Evolutionary conservation across 495 filamentous ascomycete species (phyloP).

Genomic region (Darksidea phi): DNA sequence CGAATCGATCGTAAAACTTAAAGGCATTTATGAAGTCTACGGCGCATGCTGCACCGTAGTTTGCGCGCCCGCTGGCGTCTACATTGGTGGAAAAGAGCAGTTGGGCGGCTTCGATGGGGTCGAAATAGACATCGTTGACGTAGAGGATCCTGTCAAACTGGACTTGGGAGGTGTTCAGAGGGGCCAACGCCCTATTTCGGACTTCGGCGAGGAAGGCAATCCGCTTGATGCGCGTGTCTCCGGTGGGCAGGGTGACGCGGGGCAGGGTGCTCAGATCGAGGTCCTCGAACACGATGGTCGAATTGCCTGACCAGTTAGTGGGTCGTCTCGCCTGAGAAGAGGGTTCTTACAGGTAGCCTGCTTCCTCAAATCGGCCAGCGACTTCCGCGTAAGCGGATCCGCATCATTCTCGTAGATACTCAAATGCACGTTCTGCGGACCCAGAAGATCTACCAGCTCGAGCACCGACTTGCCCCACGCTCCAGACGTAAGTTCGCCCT

Average conservation of each 20-base stretch:
- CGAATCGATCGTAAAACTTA: slow-evolving; percentile 76
- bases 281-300: slow-evolving; percentile 53
- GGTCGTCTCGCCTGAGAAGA: background rate
- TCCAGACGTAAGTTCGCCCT: slow-evolving; percentile 56
- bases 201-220: slow-evolving; percentile 73
- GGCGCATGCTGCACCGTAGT: slow-evolving; percentile 72
- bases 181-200: slow-evolving; percentile 68
- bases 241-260: slow-evolving; percentile 60
- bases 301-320: slow-evolving; percentile 46
- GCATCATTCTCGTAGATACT: slow-evolving; percentile 71
- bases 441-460: slow-evolving; percentile 59
- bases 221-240: slow-evolving; percentile 61
- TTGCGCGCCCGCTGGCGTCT: slow-evolving; percentile 52
- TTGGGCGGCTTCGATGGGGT: slow-evolving; percentile 65
- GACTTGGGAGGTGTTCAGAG: slow-evolving; percentile 48
- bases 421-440: slow-evolving; percentile 54
- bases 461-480: slow-evolving; percentile 64
- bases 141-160: slow-evolving; percentile 68
- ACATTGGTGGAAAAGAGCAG: slow-evolving; percentile 72
- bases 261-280: slow-evolving; percentile 53
- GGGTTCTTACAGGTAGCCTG: slow-evolving; percentile 45
- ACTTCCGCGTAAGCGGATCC: slow-evolving; percentile 46
- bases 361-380: slow-evolving; percentile 45
- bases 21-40: slow-evolving; percentile 71
- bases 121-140: slow-evolving; percentile 74